Conservation (phyloP, 352 stramenopile species). For the Pythium sp. region DNA sequence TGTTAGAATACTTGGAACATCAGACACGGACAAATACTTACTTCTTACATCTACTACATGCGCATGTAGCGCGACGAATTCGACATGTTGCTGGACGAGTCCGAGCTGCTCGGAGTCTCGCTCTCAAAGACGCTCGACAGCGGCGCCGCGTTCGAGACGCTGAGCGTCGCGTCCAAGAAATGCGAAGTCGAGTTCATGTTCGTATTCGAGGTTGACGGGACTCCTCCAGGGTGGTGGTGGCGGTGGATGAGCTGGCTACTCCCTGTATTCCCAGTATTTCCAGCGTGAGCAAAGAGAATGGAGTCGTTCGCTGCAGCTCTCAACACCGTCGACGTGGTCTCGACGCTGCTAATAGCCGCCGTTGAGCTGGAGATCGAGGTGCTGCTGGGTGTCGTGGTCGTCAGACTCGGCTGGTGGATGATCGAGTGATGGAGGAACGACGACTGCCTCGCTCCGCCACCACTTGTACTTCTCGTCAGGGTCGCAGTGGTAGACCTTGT, state of each 20-base stretch:
- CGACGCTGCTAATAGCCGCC: neutral
- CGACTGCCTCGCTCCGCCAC: neutral
- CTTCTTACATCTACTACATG: neutral
- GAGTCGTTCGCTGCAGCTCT: neutral
- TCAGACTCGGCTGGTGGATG: neutral
- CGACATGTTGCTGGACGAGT: neutral
- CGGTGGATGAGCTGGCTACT: neutral
- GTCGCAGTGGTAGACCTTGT: neutral
- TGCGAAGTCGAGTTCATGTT: neutral
- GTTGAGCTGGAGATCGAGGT: neutral
- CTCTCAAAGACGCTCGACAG: neutral
- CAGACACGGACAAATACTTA: neutral
- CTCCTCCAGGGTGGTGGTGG: neutral
- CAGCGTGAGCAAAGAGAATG: neutral
- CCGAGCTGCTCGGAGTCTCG: neutral
- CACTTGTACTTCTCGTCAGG: neutral
- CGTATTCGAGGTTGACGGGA: neutral
- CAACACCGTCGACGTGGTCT: neutral
- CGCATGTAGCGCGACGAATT: slow-evolving; percentile 6
- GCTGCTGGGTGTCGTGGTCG: neutral
- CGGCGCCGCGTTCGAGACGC: neutral
- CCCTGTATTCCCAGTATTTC: neutral
- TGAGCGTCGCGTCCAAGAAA: slow-evolving; percentile 2
- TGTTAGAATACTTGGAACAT: neutral
- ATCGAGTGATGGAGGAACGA: neutral